Percentiles rank a stretch among this genome's conserved stretches.
Evolutionary conservation across 306 rosid species (phyloP).

Genomic region (Coriaria nepalensis): DNA sequence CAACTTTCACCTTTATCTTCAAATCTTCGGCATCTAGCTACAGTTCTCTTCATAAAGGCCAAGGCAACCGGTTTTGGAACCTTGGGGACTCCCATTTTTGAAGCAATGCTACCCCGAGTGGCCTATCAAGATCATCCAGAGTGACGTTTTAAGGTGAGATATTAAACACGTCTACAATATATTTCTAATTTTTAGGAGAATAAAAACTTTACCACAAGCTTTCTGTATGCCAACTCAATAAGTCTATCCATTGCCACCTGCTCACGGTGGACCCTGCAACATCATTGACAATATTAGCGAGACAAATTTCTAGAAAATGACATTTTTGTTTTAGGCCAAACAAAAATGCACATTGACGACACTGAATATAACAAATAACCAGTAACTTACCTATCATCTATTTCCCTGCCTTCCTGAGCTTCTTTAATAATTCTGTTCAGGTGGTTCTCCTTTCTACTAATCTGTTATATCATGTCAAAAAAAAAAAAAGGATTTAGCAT

Average conservation of each 20-base stretch:
- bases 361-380: conserved; percentile 5
- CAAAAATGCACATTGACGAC: no score
- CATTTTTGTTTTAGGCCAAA: background rate
- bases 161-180: background rate
- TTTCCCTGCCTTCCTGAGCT: conserved; percentile 43
- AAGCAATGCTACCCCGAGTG: conserved; percentile 62
- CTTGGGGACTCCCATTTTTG: conserved; percentile 55
- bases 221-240: conserved; percentile 60
- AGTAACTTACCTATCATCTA: conserved; percentile 41
- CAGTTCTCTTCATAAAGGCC: conserved; percentile 69
- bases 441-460: conserved; percentile 38
- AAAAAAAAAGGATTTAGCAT: background rate
- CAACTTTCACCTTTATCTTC: conserved; percentile 63
- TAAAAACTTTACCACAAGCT: conserved; percentile 55
- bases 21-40: conserved; percentile 50
- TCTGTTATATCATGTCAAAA: conserved; percentile 24
- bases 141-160: conserved; percentile 8
- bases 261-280: conserved; percentile 51
- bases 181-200: conserved; percentile 4
- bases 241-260: conserved; percentile 72
- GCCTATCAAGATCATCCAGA: conserved; percentile 45
- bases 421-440: conserved; percentile 33
- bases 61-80: conserved; percentile 55
- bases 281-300: conserved; percentile 9
- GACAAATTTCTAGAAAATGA: conserved; percentile 9